Evolutionary conservation across 768 basidiomycete species (phyloP).

Genomic region (Tubosaeta brunneosetosa): DNA sequence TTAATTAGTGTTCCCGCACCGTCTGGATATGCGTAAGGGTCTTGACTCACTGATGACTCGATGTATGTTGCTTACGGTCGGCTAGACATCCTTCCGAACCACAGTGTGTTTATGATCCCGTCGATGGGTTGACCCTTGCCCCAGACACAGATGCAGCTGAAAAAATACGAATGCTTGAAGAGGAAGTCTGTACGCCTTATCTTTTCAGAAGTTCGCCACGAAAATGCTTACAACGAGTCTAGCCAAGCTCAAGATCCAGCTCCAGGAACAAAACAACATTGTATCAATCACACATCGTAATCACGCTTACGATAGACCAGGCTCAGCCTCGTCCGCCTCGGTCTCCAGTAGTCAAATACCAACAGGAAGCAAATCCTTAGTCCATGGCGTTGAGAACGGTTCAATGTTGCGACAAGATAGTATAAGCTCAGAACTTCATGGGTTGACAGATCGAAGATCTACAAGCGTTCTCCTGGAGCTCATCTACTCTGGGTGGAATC

Average conservation of each 20-base stretch:
- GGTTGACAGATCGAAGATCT: slow-evolving; percentile 34
- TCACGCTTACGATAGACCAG: slow-evolving; percentile 16
- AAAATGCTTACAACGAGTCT: slow-evolving; percentile 11
- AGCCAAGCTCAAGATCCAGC: slow-evolving; percentile 62
- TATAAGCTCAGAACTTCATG: slow-evolving; percentile 48
- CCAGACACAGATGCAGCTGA: slow-evolving; percentile 76
- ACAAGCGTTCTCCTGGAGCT: slow-evolving; percentile 60
- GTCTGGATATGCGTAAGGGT: slow-evolving; percentile 72
- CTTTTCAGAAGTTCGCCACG: neutral
- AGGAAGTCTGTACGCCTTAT: slow-evolving; percentile 59
- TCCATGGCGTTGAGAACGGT: slow-evolving; percentile 2
- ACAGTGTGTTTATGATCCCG: slow-evolving; percentile 81
- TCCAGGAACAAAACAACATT: slow-evolving; percentile 50
- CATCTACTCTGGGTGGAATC: slow-evolving; percentile 77
- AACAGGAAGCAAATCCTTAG: slow-evolving; percentile 2
- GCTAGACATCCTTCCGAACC: slow-evolving; percentile 79
- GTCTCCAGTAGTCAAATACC: slow-evolving; percentile 13
- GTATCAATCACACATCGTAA: slow-evolving; percentile 19
- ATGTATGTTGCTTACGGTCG: slow-evolving; percentile 7
- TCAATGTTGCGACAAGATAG: slow-evolving; percentile 37
- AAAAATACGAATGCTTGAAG: slow-evolving; percentile 72
- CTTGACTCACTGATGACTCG: neutral
- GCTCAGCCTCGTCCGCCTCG: slow-evolving; percentile 22
- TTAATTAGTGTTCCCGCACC: slow-evolving; percentile 81
- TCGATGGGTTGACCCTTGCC: slow-evolving; percentile 73